Evolutionary conservation across 768 basidiomycete genomes (phyloP).

Genomic region (Asterophora lycoperdoides): DNA sequence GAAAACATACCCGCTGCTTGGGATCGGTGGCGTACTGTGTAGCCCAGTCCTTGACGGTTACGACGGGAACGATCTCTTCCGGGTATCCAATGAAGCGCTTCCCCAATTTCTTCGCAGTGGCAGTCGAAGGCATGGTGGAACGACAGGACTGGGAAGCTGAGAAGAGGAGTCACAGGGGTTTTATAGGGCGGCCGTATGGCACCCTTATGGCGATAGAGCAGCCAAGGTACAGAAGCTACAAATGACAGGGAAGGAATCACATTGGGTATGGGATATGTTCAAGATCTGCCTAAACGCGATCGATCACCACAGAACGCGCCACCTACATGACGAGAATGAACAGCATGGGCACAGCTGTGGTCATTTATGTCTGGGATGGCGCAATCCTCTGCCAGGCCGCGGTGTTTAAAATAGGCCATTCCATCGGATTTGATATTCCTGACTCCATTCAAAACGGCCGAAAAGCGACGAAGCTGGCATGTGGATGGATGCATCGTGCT

Average conservation of each 20-base stretch:
- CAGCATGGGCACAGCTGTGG: conserved; percentile 26
- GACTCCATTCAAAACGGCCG: no score
- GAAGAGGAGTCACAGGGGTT: conserved; percentile 1
- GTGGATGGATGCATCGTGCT: no score
- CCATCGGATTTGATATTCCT: no score
- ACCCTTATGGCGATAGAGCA: background rate
- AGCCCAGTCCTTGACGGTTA: conserved; percentile 58
- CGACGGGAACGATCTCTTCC: conserved; percentile 53
- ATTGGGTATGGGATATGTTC: no score
- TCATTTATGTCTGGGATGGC: conserved; percentile 23
- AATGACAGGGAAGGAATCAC: background rate
- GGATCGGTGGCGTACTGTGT: conserved; percentile 39
- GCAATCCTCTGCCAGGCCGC: conserved; percentile 19
- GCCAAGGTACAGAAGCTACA: background rate
- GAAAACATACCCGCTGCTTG: conserved; percentile 40
- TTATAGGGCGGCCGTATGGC: conserved; percentile 1
- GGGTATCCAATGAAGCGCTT: conserved; percentile 61
- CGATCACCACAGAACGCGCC: background rate
- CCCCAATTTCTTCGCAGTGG: conserved; percentile 41
- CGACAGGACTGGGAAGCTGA: conserved; percentile 1
- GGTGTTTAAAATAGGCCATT: conserved; percentile 8
- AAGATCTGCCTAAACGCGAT: background rate
- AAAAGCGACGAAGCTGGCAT: no score
- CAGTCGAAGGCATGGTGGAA: conserved; percentile 16
- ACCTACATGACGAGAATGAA: conserved; percentile 17